Evolutionary conservation across 306 rosid genomes (phyloP).

Genomic region (Medicago arabica): DNA sequence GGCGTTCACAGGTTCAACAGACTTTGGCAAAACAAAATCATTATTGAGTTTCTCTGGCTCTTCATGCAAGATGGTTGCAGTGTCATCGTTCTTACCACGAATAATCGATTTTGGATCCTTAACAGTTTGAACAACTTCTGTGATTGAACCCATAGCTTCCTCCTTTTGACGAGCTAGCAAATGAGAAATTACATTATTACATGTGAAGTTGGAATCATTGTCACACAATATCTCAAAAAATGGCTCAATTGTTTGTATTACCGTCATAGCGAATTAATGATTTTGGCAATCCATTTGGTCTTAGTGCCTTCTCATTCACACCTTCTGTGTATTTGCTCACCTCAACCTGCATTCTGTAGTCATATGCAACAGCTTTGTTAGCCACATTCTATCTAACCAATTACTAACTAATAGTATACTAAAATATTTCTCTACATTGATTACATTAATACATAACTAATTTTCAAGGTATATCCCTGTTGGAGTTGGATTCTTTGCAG

Average conservation of each 20-base stretch:
- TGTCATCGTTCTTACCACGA: constrained; percentile 46
- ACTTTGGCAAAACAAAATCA: constrained; percentile 65
- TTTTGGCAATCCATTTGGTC: constrained; percentile 84
- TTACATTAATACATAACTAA: background rate
- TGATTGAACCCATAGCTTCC: constrained; percentile 73
- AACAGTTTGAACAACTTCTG: constrained; percentile 88
- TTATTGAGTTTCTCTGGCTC: constrained; percentile 55
- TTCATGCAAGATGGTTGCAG: constrained; percentile 51
- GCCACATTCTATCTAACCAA: constrained; percentile 18
- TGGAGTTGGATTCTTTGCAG: background rate
- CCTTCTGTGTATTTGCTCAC: constrained; percentile 96
- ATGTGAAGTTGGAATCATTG: constrained; percentile 23
- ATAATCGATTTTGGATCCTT: constrained; percentile 63
- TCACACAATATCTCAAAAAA: background rate
- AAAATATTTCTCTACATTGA: background rate
- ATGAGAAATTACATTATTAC: constrained; percentile 48
- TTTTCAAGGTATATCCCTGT: background rate
- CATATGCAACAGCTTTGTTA: constrained; percentile 33
- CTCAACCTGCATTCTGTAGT: constrained; percentile 98
- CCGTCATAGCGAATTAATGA: constrained; percentile 86
- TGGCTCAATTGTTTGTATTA: constrained; percentile 41
- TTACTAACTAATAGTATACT: background rate
- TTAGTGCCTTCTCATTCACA: constrained; percentile 64
- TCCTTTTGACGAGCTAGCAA: constrained; percentile 88
- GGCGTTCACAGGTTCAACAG: constrained; percentile 53